Base-by-base conservation (phyloP, 169 alveolate species). In the Eimeria necatrix region DNA sequence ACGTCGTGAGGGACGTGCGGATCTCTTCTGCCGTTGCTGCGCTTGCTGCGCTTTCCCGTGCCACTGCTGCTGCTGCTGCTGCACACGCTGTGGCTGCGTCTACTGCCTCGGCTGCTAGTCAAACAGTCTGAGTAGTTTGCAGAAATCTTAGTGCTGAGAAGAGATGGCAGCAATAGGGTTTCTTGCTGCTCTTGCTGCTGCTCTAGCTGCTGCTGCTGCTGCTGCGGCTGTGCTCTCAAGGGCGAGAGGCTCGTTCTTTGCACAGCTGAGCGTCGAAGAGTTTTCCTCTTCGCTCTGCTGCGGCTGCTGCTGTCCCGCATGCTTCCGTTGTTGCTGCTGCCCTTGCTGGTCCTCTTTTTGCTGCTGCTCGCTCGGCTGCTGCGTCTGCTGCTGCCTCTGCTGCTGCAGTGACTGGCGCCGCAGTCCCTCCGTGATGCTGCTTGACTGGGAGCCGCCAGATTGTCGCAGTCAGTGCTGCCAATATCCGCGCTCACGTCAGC, bases 341-440 rank as follows among this genome's bases (percentile, higher is more conserved):
- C 10, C 9, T n/a, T 74, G 85, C 60, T 74, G 85, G 59, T 80
- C 70, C 89, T 80, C 20, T 10, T 32, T 26, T n/a, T 74, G 85
- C 60, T 74, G 85, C 85, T 80, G 89, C 89, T 80, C 20, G 48
- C 20, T 24, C 51, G 16, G 88, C 70, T 78, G 88, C 32, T 78
- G 60, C 22, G 24, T 12, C n/a, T 73, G 53, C 22, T 73, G 89
- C 89, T 26, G 89, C 71, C 8, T 64, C 71, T 0, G 52, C 71
- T 80, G 59, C 68, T 14, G 7, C 71, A 46, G 20, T 56, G 71
- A 80, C 52, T 0, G 49, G 78, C 48, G 22, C 49, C 49, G 48
- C 78, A 24, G 78, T 16, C 48, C 9, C 32, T n/a, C 78, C 32
- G 78, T 48, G 70, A n/a, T 20, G 89, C 89, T 48, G 53, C 49